phyloP scores from a whole-genome alignment of 768 basidiomycete genomes.

The Amanita molliuscula region DNA sequence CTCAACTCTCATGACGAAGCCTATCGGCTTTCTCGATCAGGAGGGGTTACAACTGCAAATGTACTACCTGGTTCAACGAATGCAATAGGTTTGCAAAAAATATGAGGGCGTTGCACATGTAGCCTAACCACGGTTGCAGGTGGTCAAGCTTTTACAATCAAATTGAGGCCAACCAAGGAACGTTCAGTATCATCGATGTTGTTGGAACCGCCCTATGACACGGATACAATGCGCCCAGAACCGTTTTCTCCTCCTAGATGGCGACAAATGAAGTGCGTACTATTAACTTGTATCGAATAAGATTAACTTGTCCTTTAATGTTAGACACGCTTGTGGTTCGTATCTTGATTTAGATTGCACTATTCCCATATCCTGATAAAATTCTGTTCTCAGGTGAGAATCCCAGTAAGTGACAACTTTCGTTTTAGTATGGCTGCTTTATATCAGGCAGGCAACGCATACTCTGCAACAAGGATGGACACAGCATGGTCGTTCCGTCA shows the following conservation, averaged over 20 bases:
- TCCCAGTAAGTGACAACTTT: constrained; percentile 30
- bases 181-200: constrained; percentile 66
- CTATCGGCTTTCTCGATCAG: constrained; percentile 52
- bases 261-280: constrained; percentile 64
- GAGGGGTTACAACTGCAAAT: constrained; percentile 72
- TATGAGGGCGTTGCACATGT: neutral
- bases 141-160: constrained; percentile 80
- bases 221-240: constrained; percentile 32
- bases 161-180: constrained; percentile 63
- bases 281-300: neutral
- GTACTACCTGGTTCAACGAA: constrained; percentile 66
- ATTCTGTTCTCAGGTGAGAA: constrained; percentile 34
- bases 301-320: neutral
- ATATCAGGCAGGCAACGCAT: constrained; percentile 26
- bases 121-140: constrained; percentile 24
- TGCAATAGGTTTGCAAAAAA: constrained; percentile 35
- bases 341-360: neutral
- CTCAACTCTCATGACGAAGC: constrained; percentile 71
- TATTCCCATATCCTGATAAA: neutral
- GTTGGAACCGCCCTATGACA: constrained; percentile 57
- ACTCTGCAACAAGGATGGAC: constrained; percentile 49
- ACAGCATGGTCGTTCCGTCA: constrained; percentile 55
- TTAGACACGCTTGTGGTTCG: constrained; percentile 40
- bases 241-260: constrained; percentile 37
- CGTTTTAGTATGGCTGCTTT: constrained; percentile 6